These are phyloP conservation scores for Aureobasidium sp. DNA, from an alignment of 2,329 filamentous ascomycete species.

Conservation along the genomic window DNA sequence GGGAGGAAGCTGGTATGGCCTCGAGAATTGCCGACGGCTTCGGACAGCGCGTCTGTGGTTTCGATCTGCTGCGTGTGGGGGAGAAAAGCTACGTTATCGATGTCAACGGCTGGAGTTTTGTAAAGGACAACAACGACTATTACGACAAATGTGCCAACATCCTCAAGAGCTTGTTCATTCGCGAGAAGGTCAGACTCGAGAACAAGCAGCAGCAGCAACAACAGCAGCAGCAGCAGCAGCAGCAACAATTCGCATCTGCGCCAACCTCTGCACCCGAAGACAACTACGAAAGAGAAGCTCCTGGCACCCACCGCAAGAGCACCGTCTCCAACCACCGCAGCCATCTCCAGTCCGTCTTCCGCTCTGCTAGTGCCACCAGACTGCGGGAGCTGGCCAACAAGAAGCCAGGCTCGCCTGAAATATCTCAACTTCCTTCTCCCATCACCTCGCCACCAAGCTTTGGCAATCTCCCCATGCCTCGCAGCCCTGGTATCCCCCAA, in stretches of 20 bases:
- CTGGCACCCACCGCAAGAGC: conserved; percentile 25
- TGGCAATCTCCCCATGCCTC: conserved; percentile 23
- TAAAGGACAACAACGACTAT: conserved; percentile 98
- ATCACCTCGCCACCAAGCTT: conserved; percentile 36
- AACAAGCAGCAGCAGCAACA: conserved; percentile 23
- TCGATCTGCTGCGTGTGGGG: conserved; percentile 79
- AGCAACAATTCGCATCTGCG: conserved; percentile 11
- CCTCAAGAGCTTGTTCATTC: conserved; percentile 76
- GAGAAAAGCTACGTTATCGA: conserved; percentile 96
- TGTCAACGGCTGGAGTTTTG: conserved; percentile 98
- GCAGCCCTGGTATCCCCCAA: conserved; percentile 16
- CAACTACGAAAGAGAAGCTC: conserved; percentile 15
- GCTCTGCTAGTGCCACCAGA: conserved; percentile 56
- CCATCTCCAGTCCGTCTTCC: conserved; percentile 50
- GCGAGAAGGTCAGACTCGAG: conserved; percentile 58
- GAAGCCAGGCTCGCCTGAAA: conserved; percentile 38
- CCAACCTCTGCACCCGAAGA: conserved; percentile 18
- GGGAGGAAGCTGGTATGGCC: conserved; percentile 77
- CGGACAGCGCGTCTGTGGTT: conserved; percentile 90
- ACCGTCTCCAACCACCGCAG: conserved; percentile 30
- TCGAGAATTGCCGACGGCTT: conserved; percentile 85
- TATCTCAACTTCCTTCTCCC: conserved; percentile 30
- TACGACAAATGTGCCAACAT: conserved; percentile 87
- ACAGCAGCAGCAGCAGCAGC: conserved; percentile 3
- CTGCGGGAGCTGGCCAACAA: conserved; percentile 36